A percentile compares a stretch with the other conserved stretches of the same genome.
phyloP scores from a whole-genome alignment of 495 filamentous ascomycete genomes.

The Trichoderma orchidacearum region DNA sequence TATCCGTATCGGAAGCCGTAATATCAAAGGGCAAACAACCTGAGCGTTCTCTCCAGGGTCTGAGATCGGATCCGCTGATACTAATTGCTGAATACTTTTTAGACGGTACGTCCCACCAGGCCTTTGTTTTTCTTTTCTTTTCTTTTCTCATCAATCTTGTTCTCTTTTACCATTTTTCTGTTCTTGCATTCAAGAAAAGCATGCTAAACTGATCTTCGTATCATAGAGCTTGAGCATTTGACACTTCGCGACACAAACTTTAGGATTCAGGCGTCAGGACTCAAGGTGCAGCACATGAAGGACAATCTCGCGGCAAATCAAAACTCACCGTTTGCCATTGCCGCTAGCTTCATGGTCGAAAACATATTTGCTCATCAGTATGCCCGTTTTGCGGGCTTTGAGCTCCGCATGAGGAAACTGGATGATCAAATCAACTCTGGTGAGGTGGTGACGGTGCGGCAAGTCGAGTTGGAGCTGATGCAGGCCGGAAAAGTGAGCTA shows the following conservation, averaged over 20 bases:
- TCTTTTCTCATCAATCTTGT: constrained; percentile 6
- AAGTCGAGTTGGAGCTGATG: constrained; percentile 30
- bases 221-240: constrained; percentile 27
- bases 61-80: constrained; percentile 12
- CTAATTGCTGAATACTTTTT: constrained; percentile 28
- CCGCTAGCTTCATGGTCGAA: constrained; percentile 15
- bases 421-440: constrained; percentile 14
- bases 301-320: constrained; percentile 8
- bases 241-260: constrained; percentile 15
- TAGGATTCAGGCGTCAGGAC: constrained; percentile 13
- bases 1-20: neutral
- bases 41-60: constrained; percentile 2
- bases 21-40: constrained; percentile 26
- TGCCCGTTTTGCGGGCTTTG: constrained; percentile 10
- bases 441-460: constrained; percentile 19
- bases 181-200: neutral
- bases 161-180: neutral
- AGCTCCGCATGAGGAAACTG: constrained; percentile 12
- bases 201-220: neutral
- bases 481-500: constrained; percentile 27
- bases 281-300: constrained; percentile 19
- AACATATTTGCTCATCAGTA: constrained; percentile 12
- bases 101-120: constrained; percentile 21
- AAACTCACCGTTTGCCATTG: constrained; percentile 13
- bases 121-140: neutral